Evolutionary conservation across 176 grass and related monocot species (phyloP), one percentile per base, ranked within the genome.

Genomic region (Chrysopogon serrulatus): DNA sequence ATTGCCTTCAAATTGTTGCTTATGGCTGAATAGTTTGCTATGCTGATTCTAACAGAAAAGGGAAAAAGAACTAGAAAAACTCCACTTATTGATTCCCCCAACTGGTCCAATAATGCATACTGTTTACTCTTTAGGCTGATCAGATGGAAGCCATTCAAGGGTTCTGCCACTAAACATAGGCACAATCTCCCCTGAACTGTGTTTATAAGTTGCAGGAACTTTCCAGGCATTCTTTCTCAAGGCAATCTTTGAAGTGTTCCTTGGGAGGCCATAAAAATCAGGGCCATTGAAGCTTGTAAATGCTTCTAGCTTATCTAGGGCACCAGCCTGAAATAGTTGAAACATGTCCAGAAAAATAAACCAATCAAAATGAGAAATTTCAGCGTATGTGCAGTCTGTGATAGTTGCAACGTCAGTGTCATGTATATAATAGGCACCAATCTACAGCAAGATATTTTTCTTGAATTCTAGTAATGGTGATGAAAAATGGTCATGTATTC

Each of bases 201-300:
- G 88, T 23, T 62, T 8, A 78, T 96, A 95, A 14, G 89, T 92
- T 44, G 83, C 49, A 8, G 93, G 91, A 30, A 96, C 96, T 89
- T 90, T 89, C 96, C 93, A 96, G 28, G 73, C 27, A 59, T 88
- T 89, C 90, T 90, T 95, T 89, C 69, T 89, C 49, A 99, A 68
- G 57, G 90, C 39, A 79, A 92, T 86, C 81, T 90, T 92, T 26
- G 85, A 89, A 26, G 68, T 87, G 73, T 99, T 99, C 62, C 89
- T 95, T 48, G 89, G 91, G 47, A 99, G 96, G 23, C 96, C 93
- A 68, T 99, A 96, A 85, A 99, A 99, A 84, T 99, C 93, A 33
- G 96, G 91, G 54, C 96, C 96, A 5, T 99, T 94, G 82, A 99
- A 96, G 80, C 96, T 96, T 79, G 96, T 90, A 82, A 99, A 99